Evolutionary conservation across 2,329 filamentous ascomycete species (phyloP), one percentile per base, ranked within the genome.

Genomic region (Alternaria metachromatica): DNA sequence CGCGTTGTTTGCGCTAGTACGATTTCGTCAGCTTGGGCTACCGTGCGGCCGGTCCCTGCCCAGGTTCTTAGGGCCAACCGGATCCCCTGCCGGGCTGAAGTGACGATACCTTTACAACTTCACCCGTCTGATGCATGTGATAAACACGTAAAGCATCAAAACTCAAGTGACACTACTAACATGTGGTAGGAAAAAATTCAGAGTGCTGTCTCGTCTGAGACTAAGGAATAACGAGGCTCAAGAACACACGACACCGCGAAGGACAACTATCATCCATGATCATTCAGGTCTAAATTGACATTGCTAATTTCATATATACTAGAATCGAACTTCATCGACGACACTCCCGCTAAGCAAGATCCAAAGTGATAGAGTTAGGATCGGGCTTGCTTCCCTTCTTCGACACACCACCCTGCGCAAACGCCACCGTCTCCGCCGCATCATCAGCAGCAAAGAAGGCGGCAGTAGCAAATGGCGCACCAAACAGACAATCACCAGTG

Each of bases 1-100:
- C 59, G 59, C 60, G 56, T 63, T 63, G 60, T 63, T 63, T 63
- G 37, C 60, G 44, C 60, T 63, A 63, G 56, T 55, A 43, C 55
- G 33, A 41, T 60, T 63, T 49, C 60, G 60, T 50, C 56, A 50
- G 26, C 15, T 37, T 41, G 21, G n/a, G n/a, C 54, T 61, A 48
- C 59, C 59, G 45, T 30, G 46, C 33, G 44, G 44, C 54, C 45
- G 59, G 53, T 57, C 46, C 30, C n/a, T 58, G 18, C 41, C 48
- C 33, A 43, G 51, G 30, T 21, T 46, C 51, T 46, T 45, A 59
- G 50, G 49, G 20, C 46, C 44, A 60, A 43, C 60, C 60, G 57
- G 44, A 20, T 45, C 55, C 23, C 23, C 30, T 53, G n/a, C 46
- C 46, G 54, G 33, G 28, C 48, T 41, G 23, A 37, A 37, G 33